phyloP scores from a whole-genome alignment of 495 filamentous ascomycete species.

The Aspergillus sparsus region DNA sequence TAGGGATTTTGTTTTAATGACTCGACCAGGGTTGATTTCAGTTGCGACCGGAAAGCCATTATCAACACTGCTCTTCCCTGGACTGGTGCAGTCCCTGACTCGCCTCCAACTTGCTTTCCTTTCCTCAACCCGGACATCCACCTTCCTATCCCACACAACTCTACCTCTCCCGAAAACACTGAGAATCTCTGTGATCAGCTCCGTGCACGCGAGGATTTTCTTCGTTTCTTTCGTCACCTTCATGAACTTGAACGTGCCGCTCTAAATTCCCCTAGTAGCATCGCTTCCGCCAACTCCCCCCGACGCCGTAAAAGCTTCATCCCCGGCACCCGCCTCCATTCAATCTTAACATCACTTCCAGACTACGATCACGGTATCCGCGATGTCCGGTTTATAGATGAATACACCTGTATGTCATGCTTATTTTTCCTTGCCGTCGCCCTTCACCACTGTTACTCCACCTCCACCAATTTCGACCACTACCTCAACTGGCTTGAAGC shows the following conservation, averaged over 20 bases:
- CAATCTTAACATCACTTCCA: conserved; percentile 28
- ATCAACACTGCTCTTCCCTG: conserved; percentile 30
- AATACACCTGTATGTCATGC: conserved; percentile 33
- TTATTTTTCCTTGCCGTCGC: conserved; percentile 31
- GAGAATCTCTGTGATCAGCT: conserved; percentile 27
- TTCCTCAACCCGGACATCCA: conserved; percentile 27
- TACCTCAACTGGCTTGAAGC: conserved; percentile 28
- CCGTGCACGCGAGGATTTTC: conserved; percentile 31
- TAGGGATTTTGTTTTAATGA: not conserved
- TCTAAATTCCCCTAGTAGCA: conserved; percentile 20
- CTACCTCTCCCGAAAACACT: conserved; percentile 14
- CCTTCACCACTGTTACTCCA: conserved; percentile 29
- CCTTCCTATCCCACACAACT: conserved; percentile 21
- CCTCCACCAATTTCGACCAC: conserved; percentile 25
- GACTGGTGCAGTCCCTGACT: conserved; percentile 25
- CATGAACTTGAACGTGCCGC: conserved; percentile 23
- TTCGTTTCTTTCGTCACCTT: conserved; percentile 30
- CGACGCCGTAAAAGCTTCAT: conserved; percentile 24
- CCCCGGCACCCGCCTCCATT: conserved; percentile 25
- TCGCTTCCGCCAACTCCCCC: conserved; percentile 10
- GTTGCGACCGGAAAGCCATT: conserved; percentile 33
- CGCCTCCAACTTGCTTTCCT: conserved; percentile 21
- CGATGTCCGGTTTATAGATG: conserved; percentile 35
- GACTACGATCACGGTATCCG: conserved; percentile 34
- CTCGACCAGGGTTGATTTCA: conserved; percentile 30